A percentile compares a stretch with the other conserved stretches of the same genome.
Conservation (phyloP, 2,329 filamentous ascomycete species). For the Scortechinia acanthostroma region DNA sequence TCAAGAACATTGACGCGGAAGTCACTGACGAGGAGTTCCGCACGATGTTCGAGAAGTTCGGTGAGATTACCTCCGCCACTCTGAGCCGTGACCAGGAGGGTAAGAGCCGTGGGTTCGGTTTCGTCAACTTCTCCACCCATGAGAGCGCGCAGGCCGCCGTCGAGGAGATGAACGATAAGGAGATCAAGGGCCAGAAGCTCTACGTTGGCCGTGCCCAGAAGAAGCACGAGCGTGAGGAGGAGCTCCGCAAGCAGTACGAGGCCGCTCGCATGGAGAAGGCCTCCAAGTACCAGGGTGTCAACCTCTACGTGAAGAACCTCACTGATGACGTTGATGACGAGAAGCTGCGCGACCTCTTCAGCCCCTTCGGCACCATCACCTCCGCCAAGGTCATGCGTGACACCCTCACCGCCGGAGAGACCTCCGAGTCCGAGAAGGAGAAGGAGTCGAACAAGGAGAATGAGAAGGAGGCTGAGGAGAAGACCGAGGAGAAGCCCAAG, state of each 20-base stretch:
- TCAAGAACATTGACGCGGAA: conserved; percentile 90
- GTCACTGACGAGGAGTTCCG: conserved; percentile 92
- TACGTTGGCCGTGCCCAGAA: conserved; percentile 98
- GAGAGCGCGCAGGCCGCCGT: conserved; percentile 80
- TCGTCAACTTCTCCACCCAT: conserved; percentile 91
- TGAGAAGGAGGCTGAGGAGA: conserved; percentile 20
- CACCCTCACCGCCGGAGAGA: conserved; percentile 43
- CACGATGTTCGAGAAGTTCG: conserved; percentile 81
- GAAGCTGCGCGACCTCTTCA: conserved; percentile 89
- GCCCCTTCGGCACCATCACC: conserved; percentile 87
- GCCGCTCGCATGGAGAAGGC: conserved; percentile 95
- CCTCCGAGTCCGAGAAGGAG: conserved; percentile 15
- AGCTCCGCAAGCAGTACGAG: conserved; percentile 97
- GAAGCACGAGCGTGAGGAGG: conserved; percentile 99
- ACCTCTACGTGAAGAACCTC: conserved; percentile 99
- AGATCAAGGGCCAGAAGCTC: conserved; percentile 88
- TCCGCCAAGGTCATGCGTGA: conserved; percentile 99
- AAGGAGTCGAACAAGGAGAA: background rate
- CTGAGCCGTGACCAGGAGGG: conserved; percentile 82
- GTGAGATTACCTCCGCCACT: conserved; percentile 90
- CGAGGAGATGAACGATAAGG: conserved; percentile 82
- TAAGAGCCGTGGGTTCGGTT: conserved; percentile 92
- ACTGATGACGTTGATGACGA: conserved; percentile 96
- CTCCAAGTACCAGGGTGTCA: conserved; percentile 98
- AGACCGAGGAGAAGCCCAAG: conserved; percentile 28